These are phyloP conservation scores for Rhodotorula babjevae DNA, from an alignment of 768 basidiomycete species.

Conservation along the genomic window DNA sequence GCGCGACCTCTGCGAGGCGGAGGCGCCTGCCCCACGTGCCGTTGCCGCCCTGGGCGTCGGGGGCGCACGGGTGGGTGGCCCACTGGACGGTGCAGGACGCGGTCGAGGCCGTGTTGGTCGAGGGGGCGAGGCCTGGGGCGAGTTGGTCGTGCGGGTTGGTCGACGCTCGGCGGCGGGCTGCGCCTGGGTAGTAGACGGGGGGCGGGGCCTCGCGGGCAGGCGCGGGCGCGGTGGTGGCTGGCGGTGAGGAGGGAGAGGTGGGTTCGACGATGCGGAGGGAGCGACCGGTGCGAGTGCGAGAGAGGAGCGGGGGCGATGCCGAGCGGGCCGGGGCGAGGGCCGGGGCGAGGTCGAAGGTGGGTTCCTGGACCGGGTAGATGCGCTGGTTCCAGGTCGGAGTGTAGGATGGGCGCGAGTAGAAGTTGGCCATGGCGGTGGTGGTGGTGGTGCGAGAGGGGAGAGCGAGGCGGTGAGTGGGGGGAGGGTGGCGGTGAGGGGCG, in stretches of 20 bases:
- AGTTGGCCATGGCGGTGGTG: neutral
- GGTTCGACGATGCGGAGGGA: conserved; percentile 5
- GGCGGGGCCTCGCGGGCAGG: conserved; percentile 11
- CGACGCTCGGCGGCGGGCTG: neutral
- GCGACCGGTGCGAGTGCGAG: neutral
- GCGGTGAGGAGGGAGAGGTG: neutral
- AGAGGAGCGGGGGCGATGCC: neutral
- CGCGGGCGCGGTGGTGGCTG: neutral
- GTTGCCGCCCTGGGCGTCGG: neutral
- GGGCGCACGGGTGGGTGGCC: conserved; percentile 17
- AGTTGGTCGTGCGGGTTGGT: neutral
- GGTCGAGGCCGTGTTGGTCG: conserved; percentile 23
- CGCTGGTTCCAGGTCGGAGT: conserved; percentile 15
- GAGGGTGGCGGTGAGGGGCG: too few species aligned
- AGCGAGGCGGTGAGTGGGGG: neutral
- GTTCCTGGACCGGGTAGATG: conserved; percentile 19
- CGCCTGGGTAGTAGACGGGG: conserved; percentile 28
- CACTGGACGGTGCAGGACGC: conserved; percentile 7
- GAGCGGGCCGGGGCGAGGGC: neutral
- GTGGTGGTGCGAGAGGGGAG: too few species aligned
- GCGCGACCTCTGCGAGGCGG: neutral
- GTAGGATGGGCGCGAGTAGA: conserved; percentile 7
- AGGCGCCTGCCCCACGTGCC: conserved; percentile 2
- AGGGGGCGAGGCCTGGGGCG: conserved; percentile 7
- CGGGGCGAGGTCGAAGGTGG: neutral